Base-by-base conservation (phyloP, 2,329 filamentous ascomycete genomes). In the Shiraia sp. region DNA sequence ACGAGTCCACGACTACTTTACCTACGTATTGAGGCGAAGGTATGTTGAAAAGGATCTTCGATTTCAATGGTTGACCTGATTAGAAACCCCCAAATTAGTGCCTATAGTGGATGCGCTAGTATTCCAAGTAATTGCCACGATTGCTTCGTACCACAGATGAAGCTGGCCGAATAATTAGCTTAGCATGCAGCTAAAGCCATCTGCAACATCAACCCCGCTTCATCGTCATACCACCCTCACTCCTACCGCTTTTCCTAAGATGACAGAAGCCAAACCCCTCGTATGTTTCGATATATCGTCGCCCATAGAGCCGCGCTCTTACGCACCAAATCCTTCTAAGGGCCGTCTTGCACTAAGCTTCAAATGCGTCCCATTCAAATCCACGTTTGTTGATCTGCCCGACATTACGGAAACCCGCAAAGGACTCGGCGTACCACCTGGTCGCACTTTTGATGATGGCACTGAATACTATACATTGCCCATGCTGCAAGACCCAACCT, bases 381-480 rank as follows among this genome's bases (percentile, higher is more conserved):
- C 77, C 7, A 51, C 59, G 40, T 85, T 79, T 78, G 71, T 82
- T 1, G 57, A 73, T 6, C 56, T 85, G 5, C 74, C 75, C 4
- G 75, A 83, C 30, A 46, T 46, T n/a, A 23, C 65, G 26, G 59
- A 70, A 19, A 71, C 78, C 5, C 81, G 81, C 36, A 63, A 63
- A 10, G 37, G 53, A 3, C 73, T 84, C 15, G 55, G 70, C 2
- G 64, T 78, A 1, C 72, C 75, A 0, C 65, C 81, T 1, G 72
- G 70, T 14, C 80, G 82, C 55, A 79, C 77, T 45, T 75, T 78
- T 41, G 72, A 71, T 47, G 76, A 85, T 51, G 81, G 81, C 29
- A 70, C 66, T 24, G 78, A 82, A 53, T 86, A 75, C 67, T 74
- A 74, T 64, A 87, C 83, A 2, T 73, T 86, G 0, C 83, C 83